These are phyloP conservation scores for Oryza glumipatula DNA, from an alignment of 176 grass and related monocot genomes.

Conservation along the genomic window DNA sequence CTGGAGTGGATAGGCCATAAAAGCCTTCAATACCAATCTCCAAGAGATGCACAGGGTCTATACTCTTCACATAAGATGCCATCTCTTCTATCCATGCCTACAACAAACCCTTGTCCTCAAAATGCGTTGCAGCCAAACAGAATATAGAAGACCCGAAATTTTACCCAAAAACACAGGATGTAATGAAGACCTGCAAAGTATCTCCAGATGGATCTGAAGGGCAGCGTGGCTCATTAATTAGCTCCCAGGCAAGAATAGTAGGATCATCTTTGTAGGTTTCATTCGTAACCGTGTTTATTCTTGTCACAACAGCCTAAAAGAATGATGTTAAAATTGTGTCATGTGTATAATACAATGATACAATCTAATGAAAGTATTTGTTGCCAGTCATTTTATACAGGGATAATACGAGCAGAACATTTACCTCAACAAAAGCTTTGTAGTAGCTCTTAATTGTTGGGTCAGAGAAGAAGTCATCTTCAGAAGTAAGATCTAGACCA, in stretches of 20 bases:
- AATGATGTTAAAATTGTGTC: neutral
- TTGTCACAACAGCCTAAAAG: constrained; percentile 65
- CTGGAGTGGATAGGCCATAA: constrained; percentile 71
- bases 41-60: constrained; percentile 66
- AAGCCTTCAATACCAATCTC: constrained; percentile 73
- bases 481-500: constrained; percentile 57
- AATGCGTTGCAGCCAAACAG: neutral
- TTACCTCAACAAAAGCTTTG: constrained; percentile 85
- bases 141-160: neutral
- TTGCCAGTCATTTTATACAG: neutral
- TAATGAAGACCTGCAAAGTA: constrained; percentile 59
- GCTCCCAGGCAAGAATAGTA: constrained; percentile 83
- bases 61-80: constrained; percentile 66
- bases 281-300: constrained; percentile 79
- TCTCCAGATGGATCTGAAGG: constrained; percentile 76
- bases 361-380: neutral
- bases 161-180: neutral
- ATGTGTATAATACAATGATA: neutral
- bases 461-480: constrained; percentile 79
- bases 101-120: constrained; percentile 15
- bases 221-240: constrained; percentile 89
- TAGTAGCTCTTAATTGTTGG: constrained; percentile 74
- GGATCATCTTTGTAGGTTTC: constrained; percentile 76
- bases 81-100: constrained; percentile 97
- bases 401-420: neutral